Percentiles rank a stretch among this genome's conserved stretches.
Conservation (phyloP, 2,329 filamentous ascomycete species). For the Pestalotiopsis sp. region DNA sequence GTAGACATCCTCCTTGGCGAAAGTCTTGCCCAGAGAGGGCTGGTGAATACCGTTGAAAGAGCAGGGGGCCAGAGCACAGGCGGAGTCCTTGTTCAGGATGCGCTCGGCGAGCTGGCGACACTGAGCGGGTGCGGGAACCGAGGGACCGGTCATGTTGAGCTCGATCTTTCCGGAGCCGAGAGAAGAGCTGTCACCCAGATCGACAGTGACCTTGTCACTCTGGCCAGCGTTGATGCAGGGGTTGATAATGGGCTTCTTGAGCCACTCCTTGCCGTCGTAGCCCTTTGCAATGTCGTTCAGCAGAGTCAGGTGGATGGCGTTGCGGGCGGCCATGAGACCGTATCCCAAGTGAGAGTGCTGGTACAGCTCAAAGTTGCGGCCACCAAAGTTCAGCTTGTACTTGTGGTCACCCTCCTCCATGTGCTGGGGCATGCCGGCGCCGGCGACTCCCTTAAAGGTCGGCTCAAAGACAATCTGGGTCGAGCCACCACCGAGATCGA, state of each 20-base stretch:
- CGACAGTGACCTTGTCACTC: slow-evolving; percentile 72
- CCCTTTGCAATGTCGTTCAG: slow-evolving; percentile 69
- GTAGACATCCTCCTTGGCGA: slow-evolving; percentile 87
- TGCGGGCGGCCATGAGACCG: slow-evolving; percentile 91
- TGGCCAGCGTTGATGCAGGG: slow-evolving; percentile 78
- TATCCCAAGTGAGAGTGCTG: slow-evolving; percentile 98
- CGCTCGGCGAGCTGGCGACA: slow-evolving; percentile 90
- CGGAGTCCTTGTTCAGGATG: slow-evolving; percentile 83
- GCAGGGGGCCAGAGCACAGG: slow-evolving; percentile 85
- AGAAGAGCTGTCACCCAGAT: slow-evolving; percentile 65
- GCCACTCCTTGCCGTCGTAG: slow-evolving; percentile 51
- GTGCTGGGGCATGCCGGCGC: slow-evolving; percentile 82
- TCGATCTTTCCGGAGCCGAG: slow-evolving; percentile 63
- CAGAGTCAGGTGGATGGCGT: slow-evolving; percentile 78
- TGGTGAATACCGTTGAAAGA: slow-evolving; percentile 98
- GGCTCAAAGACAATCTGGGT: slow-evolving; percentile 99
- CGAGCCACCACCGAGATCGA: slow-evolving; percentile 94
- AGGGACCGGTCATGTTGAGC: slow-evolving; percentile 87
- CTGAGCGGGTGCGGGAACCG: slow-evolving; percentile 74
- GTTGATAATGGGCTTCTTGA: slow-evolving; percentile 36
- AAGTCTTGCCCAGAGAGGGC: slow-evolving; percentile 88
- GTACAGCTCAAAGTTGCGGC: slow-evolving; percentile 88
- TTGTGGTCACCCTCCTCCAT: slow-evolving; percentile 93
- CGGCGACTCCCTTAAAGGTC: slow-evolving; percentile 74
- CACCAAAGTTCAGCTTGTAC: slow-evolving; percentile 88